Percentiles rank a stretch among this genome's conserved stretches.
These are phyloP conservation scores for Fusarium ambrosium DNA, from an alignment of 2,329 filamentous ascomycete genomes.

Conservation along the genomic window DNA sequence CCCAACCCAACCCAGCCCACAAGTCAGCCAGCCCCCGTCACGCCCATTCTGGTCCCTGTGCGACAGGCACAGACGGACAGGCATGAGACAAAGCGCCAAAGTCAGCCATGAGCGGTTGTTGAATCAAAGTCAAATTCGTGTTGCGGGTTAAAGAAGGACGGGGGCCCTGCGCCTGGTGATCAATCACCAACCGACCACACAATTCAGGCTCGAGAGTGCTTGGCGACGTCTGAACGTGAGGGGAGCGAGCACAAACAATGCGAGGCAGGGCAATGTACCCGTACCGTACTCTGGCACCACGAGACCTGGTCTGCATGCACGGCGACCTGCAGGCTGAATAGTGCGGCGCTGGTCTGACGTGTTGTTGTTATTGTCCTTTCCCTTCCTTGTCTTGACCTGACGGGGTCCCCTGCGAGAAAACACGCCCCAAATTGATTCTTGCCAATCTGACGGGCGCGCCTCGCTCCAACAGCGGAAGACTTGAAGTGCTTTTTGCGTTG, in stretches of 20 bases:
- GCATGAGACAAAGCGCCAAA: neutral
- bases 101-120: neutral
- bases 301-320: constrained; percentile 51
- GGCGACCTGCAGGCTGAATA: constrained; percentile 47
- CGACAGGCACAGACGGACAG: constrained; percentile 2
- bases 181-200: neutral
- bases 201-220: neutral
- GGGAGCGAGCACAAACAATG: constrained; percentile 26
- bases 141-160: neutral
- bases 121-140: neutral
- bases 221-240: neutral
- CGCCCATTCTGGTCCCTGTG: constrained; percentile 10
- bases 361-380: constrained; percentile 12
- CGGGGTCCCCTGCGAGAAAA: constrained; percentile 41
- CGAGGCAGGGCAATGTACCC: constrained; percentile 8
- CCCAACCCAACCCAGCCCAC: constrained; percentile 26
- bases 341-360: constrained; percentile 43
- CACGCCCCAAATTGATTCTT: constrained; percentile 27
- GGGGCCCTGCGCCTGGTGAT: neutral
- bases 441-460: constrained; percentile 16
- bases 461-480: constrained; percentile 1
- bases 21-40: constrained; percentile 33
- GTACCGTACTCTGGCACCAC: constrained; percentile 38
- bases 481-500: constrained; percentile 17
- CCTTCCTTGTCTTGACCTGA: constrained; percentile 13